Base-by-base conservation (phyloP, 768 basidiomycete genomes). In the Suillus lakei region DNA sequence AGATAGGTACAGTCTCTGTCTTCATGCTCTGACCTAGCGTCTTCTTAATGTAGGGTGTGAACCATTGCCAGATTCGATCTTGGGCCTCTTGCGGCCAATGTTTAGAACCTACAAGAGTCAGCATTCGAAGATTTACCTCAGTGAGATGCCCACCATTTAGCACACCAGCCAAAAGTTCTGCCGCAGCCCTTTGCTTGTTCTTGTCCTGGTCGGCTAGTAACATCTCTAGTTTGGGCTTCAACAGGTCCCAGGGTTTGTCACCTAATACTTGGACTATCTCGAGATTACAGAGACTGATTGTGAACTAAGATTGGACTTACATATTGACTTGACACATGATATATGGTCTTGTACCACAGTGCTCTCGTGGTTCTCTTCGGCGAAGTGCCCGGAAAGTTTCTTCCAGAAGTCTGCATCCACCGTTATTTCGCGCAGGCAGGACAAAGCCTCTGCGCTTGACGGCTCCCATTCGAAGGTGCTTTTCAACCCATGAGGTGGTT, bases 181-280 rank as follows among this genome's bases (percentile, higher is more conserved):
- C 93, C 10, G 92, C 89, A 3, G 92, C 94, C 36, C 95, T 84
- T 73, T 94, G 94, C 78, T 95, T 93, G 77, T 96, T 91, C 66
- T 93, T 90, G 68, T 92, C 88, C 66, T 90, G 86, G 70, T 92
- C 85, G 10, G 77, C 74, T 23, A 95, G 78, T n/a, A 92, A 77
- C 38, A 82, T 82, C 62, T 90, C 88, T 43, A 94, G 72, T 1
- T 86, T 83, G 0, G 88, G 88, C 65, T 80, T 84, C 65, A 93
- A 78, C 0, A 81, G 81, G 62, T 86, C 82, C 62, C 91, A n/a
- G 92, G 82, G 64, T 61, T 73, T 85, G 55, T 76, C 80, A 53
- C 91, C 86, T 7, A 93, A 78, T 72, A 91, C 89, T 76, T 93
- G 91, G 44, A 93, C 84, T 4, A 43, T 36, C 23, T 30, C 41